Evolutionary conservation across 2,329 filamentous ascomycete species (phyloP).

Genomic region (Scopulariopsis brevicaulis): DNA sequence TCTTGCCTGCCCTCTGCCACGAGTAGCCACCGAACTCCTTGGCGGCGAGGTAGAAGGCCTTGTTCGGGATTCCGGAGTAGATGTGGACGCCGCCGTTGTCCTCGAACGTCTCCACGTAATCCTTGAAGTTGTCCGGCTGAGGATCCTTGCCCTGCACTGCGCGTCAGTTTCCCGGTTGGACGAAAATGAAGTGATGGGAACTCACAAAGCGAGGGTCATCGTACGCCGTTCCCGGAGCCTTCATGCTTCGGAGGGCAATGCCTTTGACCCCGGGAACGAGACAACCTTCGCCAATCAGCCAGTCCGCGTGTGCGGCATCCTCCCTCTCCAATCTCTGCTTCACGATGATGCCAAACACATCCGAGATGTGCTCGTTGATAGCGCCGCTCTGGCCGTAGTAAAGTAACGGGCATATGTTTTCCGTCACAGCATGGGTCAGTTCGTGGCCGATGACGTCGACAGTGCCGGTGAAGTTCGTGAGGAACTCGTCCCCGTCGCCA

Average conservation of each 20-base stretch:
- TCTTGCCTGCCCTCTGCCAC: conserved; percentile 3
- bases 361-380: conserved; percentile 44
- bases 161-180: neutral
- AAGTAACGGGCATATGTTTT: conserved; percentile 35
- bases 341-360: conserved; percentile 45
- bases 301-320: conserved; percentile 33
- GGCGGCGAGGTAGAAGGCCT: conserved; percentile 1
- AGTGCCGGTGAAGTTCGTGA: conserved; percentile 37
- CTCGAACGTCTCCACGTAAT: conserved; percentile 24
- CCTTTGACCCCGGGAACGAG: conserved; percentile 38
- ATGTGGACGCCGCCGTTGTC: conserved; percentile 32
- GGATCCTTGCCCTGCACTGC: conserved; percentile 35
- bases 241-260: conserved; percentile 40
- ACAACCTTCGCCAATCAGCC: conserved; percentile 42
- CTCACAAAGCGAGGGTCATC: conserved; percentile 36
- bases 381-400: conserved; percentile 41
- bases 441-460: conserved; percentile 48
- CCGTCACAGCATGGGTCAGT: conserved; percentile 41
- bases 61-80: conserved; percentile 4
- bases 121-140: conserved; percentile 34
- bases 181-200: conserved; percentile 5
- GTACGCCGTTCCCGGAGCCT: conserved; percentile 39
- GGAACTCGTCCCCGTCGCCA: conserved; percentile 39
- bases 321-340: conserved; percentile 39
- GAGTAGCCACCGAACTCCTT: conserved; percentile 1